Base-by-base conservation (phyloP, 768 basidiomycete species). In the Rhodotorula paludigena region DNA sequence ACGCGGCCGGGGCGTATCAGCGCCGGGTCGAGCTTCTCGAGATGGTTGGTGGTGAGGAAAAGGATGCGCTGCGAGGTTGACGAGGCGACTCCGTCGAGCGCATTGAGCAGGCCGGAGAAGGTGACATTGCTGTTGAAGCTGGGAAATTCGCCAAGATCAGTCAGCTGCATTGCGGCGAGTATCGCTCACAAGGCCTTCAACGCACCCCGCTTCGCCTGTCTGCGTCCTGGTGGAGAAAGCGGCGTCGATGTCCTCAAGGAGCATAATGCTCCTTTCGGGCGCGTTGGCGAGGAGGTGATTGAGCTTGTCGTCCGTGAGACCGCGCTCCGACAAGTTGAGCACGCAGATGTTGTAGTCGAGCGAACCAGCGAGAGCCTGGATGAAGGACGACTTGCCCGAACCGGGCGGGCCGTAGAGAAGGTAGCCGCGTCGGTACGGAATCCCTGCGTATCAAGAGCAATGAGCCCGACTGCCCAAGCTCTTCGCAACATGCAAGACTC, bases 21-120 rank as follows among this genome's bases (percentile, higher is more conserved):
- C 0, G 94, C 96, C 11, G 91, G 88, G 79, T 99, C 96, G 42
- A 99, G 84, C 69, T 82, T 83, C 66, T 89, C 86, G 60, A 89
- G 77, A 74, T 98, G 96, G 78, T 99, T 99, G n/a, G 96, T 98
- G 0, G 96, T 99, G 87, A 99, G 89, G 80, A 99, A 99, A 42
- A 99, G 85, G 76, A 99, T 87, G n/a, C 96, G 87, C 75, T 96
- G 92, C 80, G 97, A 93, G 30, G 76, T 71, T 48, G 92, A 91
- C 18, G 94, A 96, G 9, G 92, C 94, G 36, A 99, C 94, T 25
- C 96, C 96, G 76, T 99, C 96, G 5, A 99, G 82, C 21, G 93
- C 92, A 74, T 99, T 99, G 49, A 99, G 81, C 76, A 98, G 90
- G 35, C 96, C 96, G 14, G 94, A 97, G 80, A 99, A 98, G 7